Evolutionary conservation across 345 rosid species (phyloP).

Genomic region (Populus simonii): DNA sequence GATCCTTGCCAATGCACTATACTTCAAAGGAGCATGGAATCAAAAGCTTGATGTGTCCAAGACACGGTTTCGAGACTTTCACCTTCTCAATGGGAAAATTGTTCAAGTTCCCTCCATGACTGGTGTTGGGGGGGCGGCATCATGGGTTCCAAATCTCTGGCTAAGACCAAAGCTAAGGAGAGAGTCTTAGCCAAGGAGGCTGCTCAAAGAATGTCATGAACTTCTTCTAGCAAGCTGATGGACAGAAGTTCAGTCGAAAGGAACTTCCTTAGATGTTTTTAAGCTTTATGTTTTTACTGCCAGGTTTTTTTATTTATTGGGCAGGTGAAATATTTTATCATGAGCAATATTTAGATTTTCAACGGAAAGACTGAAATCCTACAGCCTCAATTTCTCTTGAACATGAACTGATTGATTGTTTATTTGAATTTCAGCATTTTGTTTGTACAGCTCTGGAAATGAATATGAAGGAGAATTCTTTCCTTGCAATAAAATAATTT

Average conservation of each 20-base stretch:
- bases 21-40: constrained; percentile 13
- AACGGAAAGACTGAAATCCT: background rate
- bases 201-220: constrained; percentile 63
- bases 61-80: background rate
- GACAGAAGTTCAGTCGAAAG: background rate
- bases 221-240: background rate
- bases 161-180: constrained; percentile 70
- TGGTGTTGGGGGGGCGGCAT: constrained; percentile 56
- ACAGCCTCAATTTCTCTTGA: background rate
- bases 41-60: background rate
- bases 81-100: constrained; percentile 1
- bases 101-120: constrained; percentile 28
- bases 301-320: background rate
- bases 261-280: background rate
- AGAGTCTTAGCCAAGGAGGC: constrained; percentile 67
- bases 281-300: background rate
- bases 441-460: too few relatives aligned
- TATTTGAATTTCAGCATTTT: too few relatives aligned
- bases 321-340: background rate
- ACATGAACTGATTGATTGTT: too few relatives aligned
- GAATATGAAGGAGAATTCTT: too few relatives aligned
- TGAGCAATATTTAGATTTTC: background rate
- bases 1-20: background rate
- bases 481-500: too few relatives aligned
- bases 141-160: constrained; percentile 88